phyloP scores from a whole-genome alignment of 1,284 basidiomycete species.

The Sporisorium scitamineum region DNA sequence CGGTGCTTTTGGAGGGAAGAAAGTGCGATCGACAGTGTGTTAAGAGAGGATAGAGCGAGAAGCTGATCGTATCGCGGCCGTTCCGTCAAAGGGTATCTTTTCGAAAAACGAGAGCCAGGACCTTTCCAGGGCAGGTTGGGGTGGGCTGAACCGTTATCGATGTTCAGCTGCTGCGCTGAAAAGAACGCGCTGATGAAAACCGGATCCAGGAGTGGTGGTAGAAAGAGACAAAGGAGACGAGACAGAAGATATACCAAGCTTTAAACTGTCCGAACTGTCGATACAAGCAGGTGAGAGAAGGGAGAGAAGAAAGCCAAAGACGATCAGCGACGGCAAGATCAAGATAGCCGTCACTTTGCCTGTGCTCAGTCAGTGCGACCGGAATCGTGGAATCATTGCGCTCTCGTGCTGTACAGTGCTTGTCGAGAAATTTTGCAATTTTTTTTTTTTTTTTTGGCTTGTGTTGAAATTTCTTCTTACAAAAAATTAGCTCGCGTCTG shows the following conservation, averaged over 20 bases:
- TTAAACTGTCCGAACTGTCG: conserved; percentile 11
- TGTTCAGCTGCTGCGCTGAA: conserved; percentile 9
- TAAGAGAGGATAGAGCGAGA: not conserved
- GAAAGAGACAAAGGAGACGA: conserved; percentile 9
- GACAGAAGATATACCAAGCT: conserved; percentile 1
- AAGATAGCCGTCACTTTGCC: not conserved
- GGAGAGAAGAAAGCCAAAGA: conserved; percentile 2
- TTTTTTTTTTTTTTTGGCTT: not conserved
- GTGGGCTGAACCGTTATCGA: conserved; percentile 10
- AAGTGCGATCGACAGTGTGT: not conserved
- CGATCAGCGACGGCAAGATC: not conserved
- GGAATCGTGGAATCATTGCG: not conserved
- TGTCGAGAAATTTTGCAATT: conserved; percentile 8
- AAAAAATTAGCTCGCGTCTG: not conserved
- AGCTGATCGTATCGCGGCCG: not conserved
- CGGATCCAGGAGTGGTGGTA: conserved; percentile 37
- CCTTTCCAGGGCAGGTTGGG: not conserved
- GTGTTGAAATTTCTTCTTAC: conserved; percentile 17
- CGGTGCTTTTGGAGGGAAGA: conserved; percentile 7
- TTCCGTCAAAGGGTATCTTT: conserved; percentile 19
- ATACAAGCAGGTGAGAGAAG: conserved; percentile 22
- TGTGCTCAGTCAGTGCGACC: not conserved
- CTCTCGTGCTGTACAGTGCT: not conserved
- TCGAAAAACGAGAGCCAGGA: not conserved
- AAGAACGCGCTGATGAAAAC: conserved; percentile 6